Evolutionary conservation across 1,284 basidiomycete species (phyloP).

Genomic region (Pisolithus thermaeus): DNA sequence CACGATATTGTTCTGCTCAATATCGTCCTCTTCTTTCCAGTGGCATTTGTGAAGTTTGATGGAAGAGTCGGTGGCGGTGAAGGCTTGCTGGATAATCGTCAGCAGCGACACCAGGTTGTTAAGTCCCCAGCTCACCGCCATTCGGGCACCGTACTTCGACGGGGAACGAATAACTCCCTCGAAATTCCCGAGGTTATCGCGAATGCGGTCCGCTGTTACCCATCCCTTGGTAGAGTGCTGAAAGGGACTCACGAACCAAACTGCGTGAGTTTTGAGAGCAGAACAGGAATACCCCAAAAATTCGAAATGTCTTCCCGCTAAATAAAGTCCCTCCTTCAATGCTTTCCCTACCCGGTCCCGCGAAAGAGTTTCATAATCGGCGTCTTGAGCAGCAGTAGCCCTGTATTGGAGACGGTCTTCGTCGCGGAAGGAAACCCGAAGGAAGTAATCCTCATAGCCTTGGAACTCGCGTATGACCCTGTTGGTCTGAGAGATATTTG

Average conservation of each 20-base stretch:
- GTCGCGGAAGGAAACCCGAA: constrained; percentile 75
- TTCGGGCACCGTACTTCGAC: constrained; percentile 73
- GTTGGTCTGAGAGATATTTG: constrained; percentile 63
- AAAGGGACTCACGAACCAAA: constrained; percentile 74
- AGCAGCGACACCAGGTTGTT: background rate
- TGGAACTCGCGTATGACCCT: constrained; percentile 54
- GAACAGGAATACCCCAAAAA: constrained; percentile 75
- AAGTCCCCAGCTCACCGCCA: constrained; percentile 39
- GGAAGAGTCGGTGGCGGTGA: constrained; percentile 73
- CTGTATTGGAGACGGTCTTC: constrained; percentile 68
- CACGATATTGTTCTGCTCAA: constrained; percentile 38
- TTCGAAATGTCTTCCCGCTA: constrained; percentile 63
- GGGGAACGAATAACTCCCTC: constrained; percentile 49
- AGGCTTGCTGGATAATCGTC: constrained; percentile 49
- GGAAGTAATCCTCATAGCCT: constrained; percentile 55
- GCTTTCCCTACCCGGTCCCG: constrained; percentile 54
- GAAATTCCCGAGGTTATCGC: constrained; percentile 62
- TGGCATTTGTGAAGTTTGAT: constrained; percentile 48
- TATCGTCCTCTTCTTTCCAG: constrained; percentile 56
- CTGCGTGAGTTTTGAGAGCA: constrained; percentile 62
- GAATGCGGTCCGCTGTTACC: constrained; percentile 52
- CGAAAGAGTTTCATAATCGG: constrained; percentile 54
- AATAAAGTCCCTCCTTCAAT: constrained; percentile 58
- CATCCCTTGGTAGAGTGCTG: constrained; percentile 34
- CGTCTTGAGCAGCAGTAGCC: constrained; percentile 55